These are phyloP conservation scores for Prunus dulcis DNA, from an alignment of 306 rosid genomes.

Conservation along the genomic window DNA sequence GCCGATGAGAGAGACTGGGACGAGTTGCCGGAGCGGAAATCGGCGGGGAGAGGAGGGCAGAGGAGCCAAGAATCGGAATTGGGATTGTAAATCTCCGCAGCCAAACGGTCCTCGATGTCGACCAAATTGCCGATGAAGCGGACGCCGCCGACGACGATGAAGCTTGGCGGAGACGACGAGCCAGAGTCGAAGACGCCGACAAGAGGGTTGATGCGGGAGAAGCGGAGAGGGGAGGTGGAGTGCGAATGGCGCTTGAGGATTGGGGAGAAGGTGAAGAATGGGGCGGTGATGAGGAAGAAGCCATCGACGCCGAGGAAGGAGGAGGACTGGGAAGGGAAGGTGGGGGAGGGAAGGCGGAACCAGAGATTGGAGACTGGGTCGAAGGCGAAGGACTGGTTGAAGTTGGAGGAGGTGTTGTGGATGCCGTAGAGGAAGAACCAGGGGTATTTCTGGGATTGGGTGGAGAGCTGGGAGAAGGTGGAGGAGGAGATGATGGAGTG, in stretches of 20 bases:
- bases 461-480: constrained; percentile 29
- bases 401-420: constrained; percentile 74
- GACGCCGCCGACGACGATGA: constrained; percentile 77
- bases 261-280: constrained; percentile 48
- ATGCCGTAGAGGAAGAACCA: constrained; percentile 86
- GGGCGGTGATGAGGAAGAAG: constrained; percentile 66
- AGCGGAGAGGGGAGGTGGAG: constrained; percentile 54
- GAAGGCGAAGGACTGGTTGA: constrained; percentile 76
- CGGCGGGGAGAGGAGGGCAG: constrained; percentile 65
- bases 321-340: constrained; percentile 37
- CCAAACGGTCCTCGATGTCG: constrained; percentile 77
- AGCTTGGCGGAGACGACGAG: constrained; percentile 15
- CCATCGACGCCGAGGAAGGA: constrained; percentile 54
- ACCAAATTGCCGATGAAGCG: constrained; percentile 68
- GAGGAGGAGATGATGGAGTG: constrained; percentile 49
- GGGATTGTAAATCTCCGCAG: constrained; percentile 68
- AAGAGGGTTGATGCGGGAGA: constrained; percentile 74
- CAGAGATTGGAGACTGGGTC: constrained; percentile 65
- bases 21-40: constrained; percentile 67
- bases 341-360: constrained; percentile 54
- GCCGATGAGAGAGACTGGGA: constrained; percentile 75
- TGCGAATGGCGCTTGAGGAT: constrained; percentile 45
- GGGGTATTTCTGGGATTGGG: constrained; percentile 20
- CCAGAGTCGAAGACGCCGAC: constrained; percentile 47
- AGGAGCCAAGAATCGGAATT: constrained; percentile 45